A percentile compares a stretch with the other conserved stretches of the same genome.
Evolutionary conservation across 495 filamentous ascomycete genomes (phyloP).

Genomic region (Chaetomium tenue): DNA sequence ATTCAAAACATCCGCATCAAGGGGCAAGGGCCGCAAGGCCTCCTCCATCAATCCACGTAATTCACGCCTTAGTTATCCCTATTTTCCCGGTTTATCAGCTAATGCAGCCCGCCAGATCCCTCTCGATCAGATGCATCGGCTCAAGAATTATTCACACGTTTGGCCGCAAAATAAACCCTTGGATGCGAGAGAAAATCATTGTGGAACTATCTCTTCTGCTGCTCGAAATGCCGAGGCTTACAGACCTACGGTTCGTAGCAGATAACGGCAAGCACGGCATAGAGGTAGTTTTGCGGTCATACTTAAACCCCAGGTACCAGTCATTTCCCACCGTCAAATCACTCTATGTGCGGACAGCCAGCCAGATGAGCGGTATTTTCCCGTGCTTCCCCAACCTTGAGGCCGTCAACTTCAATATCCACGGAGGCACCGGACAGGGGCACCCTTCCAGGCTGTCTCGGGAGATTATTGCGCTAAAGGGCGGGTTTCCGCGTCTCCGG

Average conservation of each 20-base stretch:
- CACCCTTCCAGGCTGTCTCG: background rate
- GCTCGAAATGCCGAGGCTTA: background rate
- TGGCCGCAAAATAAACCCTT: too few relatives aligned
- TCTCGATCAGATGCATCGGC: conserved; percentile 6
- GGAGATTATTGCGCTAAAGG: background rate
- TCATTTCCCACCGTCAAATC: background rate
- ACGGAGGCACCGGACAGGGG: background rate
- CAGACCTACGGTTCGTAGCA: background rate
- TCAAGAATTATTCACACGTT: background rate
- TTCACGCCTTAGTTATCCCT: too few relatives aligned
- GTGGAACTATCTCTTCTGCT: background rate
- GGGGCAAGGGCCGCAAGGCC: background rate
- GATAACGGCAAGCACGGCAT: conserved; percentile 9
- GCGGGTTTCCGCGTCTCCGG: background rate
- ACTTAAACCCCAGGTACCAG: background rate
- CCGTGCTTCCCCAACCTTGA: conserved; percentile 2
- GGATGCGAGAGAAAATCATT: background rate
- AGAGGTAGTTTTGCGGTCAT: background rate
- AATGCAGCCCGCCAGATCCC: background rate
- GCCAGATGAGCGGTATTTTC: background rate
- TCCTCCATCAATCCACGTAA: background rate
- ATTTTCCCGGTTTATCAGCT: background rate
- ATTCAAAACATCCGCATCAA: background rate
- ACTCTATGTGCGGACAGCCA: conserved; percentile 1
- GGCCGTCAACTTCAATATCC: conserved; percentile 7